These are phyloP conservation scores for Lactuca sativa DNA, from an alignment of 129 eudicot genomes.

Conservation along the genomic window DNA sequence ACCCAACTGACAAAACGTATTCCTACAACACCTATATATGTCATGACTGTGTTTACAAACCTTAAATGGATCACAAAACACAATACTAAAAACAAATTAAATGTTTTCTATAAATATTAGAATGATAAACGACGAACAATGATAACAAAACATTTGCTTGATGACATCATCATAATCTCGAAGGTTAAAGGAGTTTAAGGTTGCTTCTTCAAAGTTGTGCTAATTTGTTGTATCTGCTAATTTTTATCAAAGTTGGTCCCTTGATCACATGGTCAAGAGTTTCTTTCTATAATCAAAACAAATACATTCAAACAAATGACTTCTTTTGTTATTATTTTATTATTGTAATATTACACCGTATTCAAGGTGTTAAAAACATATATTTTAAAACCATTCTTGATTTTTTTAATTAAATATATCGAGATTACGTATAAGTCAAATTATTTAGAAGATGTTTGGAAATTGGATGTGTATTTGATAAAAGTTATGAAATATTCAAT, in stretches of 20 bases:
- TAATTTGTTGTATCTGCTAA: constrained; percentile 14
- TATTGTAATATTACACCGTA: neutral
- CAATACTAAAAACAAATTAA: neutral
- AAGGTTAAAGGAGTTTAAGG: neutral
- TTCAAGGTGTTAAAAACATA: neutral
- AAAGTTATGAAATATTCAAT: no score
- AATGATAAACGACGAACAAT: no score
- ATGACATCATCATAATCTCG: constrained; percentile 6
- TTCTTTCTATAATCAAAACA: constrained; percentile 18
- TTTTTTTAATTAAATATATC: neutral
- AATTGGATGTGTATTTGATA: neutral
- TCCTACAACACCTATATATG: neutral
- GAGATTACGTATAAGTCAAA: neutral
- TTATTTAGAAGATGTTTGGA: neutral
- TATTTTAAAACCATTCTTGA: neutral
- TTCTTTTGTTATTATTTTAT: constrained; percentile 24
- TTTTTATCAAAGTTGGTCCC: constrained; percentile 18
- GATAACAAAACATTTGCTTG: neutral
- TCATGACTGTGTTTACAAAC: no score
- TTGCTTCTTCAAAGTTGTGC: constrained; percentile 6
- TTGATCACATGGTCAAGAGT: neutral
- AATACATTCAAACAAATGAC: constrained; percentile 31
- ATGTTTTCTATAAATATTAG: neutral
- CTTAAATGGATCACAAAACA: neutral
- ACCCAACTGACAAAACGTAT: neutral